phyloP scores from a whole-genome alignment of 2,329 filamentous ascomycete species.

The Xylariaceae sp. region DNA sequence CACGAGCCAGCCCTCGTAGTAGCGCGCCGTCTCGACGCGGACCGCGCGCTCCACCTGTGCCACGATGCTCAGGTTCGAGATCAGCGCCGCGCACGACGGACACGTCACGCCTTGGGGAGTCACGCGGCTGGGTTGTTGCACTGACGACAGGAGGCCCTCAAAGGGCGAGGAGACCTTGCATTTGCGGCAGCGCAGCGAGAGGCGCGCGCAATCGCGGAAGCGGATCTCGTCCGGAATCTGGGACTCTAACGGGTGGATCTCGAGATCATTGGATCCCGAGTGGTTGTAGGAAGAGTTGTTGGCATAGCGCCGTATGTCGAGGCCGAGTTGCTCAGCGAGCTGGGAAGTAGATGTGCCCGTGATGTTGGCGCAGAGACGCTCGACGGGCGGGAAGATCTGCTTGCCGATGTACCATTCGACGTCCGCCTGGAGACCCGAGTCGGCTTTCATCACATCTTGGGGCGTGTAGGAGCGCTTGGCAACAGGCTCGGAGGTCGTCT shows the following conservation, averaged over 20 bases:
- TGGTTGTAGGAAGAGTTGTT: slow-evolving; percentile 55
- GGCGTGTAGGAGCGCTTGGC: slow-evolving; percentile 89
- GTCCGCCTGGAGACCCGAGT: slow-evolving; percentile 77
- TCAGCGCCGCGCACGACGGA: slow-evolving; percentile 64
- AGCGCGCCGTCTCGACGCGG: slow-evolving; percentile 74
- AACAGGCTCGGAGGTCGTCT: slow-evolving; percentile 64
- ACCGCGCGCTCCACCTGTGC: slow-evolving; percentile 88
- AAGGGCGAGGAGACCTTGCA: slow-evolving; percentile 77
- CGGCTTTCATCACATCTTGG: slow-evolving; percentile 79
- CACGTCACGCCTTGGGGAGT: slow-evolving; percentile 78
- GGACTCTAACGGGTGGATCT: slow-evolving; percentile 89
- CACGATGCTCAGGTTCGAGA: slow-evolving; percentile 74
- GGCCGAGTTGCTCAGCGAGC: slow-evolving; percentile 88
- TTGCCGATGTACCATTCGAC: slow-evolving; percentile 99
- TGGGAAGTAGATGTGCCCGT: slow-evolving; percentile 87
- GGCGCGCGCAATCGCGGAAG: slow-evolving; percentile 77
- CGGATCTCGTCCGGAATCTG: slow-evolving; percentile 91
- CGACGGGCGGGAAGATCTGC: slow-evolving; percentile 96
- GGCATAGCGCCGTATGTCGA: slow-evolving; percentile 87
- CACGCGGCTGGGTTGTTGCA: slow-evolving; percentile 52
- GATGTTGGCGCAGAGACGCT: slow-evolving; percentile 96
- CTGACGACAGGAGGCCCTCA: slow-evolving; percentile 68
- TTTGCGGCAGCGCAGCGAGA: slow-evolving; percentile 77
- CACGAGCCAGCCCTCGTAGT: slow-evolving; percentile 90
- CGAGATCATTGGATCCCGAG: slow-evolving; percentile 58